Base-by-base conservation (phyloP, 108 stramenopile species). In the Nitzschia palea region DNA sequence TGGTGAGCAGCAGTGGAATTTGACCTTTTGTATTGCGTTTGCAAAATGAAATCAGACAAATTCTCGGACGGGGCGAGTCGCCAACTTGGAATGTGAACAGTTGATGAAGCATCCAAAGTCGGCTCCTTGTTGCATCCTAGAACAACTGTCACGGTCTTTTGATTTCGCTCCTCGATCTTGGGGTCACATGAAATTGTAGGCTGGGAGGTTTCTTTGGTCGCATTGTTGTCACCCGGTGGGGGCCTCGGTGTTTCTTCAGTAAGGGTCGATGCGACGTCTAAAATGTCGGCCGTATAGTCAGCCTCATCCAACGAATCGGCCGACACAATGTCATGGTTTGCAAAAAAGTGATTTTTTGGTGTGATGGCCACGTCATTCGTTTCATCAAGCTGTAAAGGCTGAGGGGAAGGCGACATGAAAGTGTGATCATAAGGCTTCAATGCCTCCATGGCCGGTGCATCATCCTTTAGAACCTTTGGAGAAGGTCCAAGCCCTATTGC, bases 31-130 rank as follows among this genome's bases (percentile, higher is more conserved):
- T 18, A 20, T 17, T 47, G 20, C 3, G 27, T 30, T 25, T 28
- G 37, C 23, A 79, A 0, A 12, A 36, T 66, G 55, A 74, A 80
- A 59, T 80, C 79, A 17, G 65, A 31, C 9, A 67, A 70, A 45
- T 55, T 65, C 3, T 80, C 73, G 9, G 47, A 4, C 30, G 73
- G 73, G 25, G 59, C 62, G 23, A 80, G 27, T 36, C 79, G 69
- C 79, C 79, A 80, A 55, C 62, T 71, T 51, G 69, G 69, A 30
- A 70, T 0, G 14, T 29, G 35, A 6, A 33, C 43, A 0, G n/a
- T 57, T 1, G 69, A 18, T 3, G 51, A 17, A 18, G 23, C 33
- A 35, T 37, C 55, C 37, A 40, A 40, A 40, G 10, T 40, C 6
- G 37, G 37, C 10, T 10, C 12, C 12, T 40, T 12, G 6, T 40